phyloP scores from a whole-genome alignment of 176 grass and related monocot genomes.

The Rhipidocladum racemiflorum region DNA sequence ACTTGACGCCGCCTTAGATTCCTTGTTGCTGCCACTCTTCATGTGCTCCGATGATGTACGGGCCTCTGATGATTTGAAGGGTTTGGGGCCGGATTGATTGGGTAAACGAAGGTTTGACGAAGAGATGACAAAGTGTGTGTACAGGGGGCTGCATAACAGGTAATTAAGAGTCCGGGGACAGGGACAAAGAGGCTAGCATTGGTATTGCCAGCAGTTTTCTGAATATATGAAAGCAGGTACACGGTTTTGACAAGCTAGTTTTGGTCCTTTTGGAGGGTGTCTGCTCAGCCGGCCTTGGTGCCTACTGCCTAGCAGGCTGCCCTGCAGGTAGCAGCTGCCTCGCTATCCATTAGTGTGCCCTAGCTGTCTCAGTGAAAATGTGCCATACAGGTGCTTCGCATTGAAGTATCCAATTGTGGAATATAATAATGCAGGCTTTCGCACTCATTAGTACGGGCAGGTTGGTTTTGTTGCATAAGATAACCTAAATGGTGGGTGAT shows the following conservation, averaged over 20 bases:
- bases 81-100: slow-evolving; percentile 28
- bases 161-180: slow-evolving; percentile 7
- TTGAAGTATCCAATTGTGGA: slow-evolving; percentile 1
- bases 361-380: slow-evolving; percentile 27
- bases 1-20: slow-evolving; percentile 22
- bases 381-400: slow-evolving; percentile 29
- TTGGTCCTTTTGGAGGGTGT: background rate
- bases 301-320: too few relatives aligned
- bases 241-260: slow-evolving; percentile 20
- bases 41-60: background rate
- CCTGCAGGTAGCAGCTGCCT: slow-evolving; percentile 40
- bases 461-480: background rate
- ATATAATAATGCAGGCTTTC: slow-evolving; percentile 20
- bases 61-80: background rate
- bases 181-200: slow-evolving; percentile 32
- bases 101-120: slow-evolving; percentile 18
- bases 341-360: slow-evolving; percentile 30
- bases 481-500: background rate
- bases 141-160: background rate
- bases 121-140: slow-evolving; percentile 22
- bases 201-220: slow-evolving; percentile 25
- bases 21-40: slow-evolving; percentile 22
- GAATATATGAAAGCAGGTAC: slow-evolving; percentile 29
- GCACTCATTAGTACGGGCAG: background rate
- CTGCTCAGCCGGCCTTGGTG: slow-evolving; percentile 43